phyloP scores from a whole-genome alignment of 495 filamentous ascomycete species.

The Schizothecium vesticola region DNA sequence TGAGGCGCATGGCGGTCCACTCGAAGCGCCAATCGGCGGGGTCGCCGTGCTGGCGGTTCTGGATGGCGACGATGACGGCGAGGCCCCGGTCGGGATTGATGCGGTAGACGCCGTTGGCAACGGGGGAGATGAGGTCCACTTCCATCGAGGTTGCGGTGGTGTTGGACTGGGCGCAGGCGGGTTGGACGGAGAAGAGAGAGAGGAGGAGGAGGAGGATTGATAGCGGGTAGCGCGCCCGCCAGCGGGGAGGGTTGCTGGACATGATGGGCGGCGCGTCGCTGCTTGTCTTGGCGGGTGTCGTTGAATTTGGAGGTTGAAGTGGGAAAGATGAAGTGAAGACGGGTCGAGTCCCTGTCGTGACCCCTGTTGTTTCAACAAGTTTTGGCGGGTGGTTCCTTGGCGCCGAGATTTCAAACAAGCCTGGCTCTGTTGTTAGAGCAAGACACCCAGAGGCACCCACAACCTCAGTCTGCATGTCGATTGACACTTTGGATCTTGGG shows the following conservation, averaged over 20 bases:
- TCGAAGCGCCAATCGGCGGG: constrained; percentile 1
- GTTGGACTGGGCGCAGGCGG: background rate
- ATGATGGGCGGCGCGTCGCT: too few species aligned
- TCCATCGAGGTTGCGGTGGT: background rate
- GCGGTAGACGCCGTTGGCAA: constrained; percentile 1
- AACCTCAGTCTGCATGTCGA: too few species aligned
- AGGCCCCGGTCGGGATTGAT: background rate
- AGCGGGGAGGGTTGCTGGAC: too few species aligned
- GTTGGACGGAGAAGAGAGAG: too few species aligned
- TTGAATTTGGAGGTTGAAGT: background rate
- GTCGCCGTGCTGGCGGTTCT: background rate
- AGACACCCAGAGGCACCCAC: too few species aligned
- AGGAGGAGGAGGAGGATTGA: too few species aligned
- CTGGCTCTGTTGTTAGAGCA: too few species aligned
- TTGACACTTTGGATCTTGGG: too few species aligned
- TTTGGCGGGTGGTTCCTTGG: background rate
- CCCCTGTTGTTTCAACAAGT: background rate
- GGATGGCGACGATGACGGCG: constrained; percentile 1
- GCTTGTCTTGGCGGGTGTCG: too few species aligned
- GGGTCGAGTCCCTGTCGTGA: background rate
- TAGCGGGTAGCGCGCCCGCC: too few species aligned
- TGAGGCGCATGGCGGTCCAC: background rate
- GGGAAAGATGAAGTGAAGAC: background rate
- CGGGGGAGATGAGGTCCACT: constrained; percentile 9
- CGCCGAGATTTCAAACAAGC: background rate